Conservation (phyloP, 179 eudicot species). For the Drosera spatulata region DNA sequence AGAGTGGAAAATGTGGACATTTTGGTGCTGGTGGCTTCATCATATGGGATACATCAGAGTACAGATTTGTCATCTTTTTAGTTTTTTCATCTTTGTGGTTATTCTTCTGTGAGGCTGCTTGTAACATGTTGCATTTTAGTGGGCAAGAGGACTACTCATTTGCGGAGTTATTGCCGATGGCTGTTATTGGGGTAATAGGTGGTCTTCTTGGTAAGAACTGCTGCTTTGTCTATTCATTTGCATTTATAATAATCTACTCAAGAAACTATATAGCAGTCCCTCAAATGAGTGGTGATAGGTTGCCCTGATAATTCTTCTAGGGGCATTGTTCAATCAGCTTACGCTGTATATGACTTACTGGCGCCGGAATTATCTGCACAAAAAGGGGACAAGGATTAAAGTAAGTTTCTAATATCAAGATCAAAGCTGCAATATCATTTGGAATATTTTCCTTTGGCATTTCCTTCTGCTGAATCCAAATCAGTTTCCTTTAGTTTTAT, state of each 20-base stretch:
- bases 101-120: conserved; percentile 5
- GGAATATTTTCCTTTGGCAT: neutral
- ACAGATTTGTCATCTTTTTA: conserved; percentile 16
- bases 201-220: conserved; percentile 84
- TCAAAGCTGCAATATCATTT: neutral
- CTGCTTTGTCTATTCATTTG: conserved; percentile 1
- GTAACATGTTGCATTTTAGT: conserved; percentile 36
- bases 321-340: conserved; percentile 92
- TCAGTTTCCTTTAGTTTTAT: conserved; percentile 7
- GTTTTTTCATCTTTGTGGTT: conserved; percentile 3
- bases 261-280: neutral
- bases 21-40: conserved; percentile 99
- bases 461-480: conserved; percentile 4
- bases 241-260: neutral
- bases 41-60: conserved; percentile 98
- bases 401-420: conserved; percentile 26
- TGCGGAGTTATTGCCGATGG: conserved; percentile 91
- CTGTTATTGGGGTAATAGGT: conserved; percentile 90
- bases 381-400: conserved; percentile 77
- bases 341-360: conserved; percentile 73
- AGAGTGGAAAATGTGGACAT: conserved; percentile 95
- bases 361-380: conserved; percentile 92
- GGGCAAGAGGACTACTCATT: conserved; percentile 99
- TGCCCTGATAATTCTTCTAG: conserved; percentile 22
- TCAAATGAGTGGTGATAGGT: conserved; percentile 2